phyloP scores from a whole-genome alignment of 1,139 yeast species.

The Hanseniaspora gamundiae region DNA sequence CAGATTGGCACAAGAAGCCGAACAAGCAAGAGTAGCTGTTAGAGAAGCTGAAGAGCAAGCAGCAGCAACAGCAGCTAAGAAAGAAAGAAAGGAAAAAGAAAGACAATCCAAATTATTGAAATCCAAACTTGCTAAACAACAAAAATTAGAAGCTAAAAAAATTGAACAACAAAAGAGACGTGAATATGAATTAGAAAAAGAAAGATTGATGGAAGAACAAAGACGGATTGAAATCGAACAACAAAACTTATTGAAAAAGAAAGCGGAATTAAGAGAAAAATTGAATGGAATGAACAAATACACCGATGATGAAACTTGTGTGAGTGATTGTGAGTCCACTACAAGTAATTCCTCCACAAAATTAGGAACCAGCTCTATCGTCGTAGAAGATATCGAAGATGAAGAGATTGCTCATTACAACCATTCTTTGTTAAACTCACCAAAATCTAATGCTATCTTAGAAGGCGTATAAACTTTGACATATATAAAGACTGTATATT shows the following conservation, averaged over 20 bases:
- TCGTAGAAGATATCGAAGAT: conserved; percentile 8
- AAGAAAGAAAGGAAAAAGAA: neutral
- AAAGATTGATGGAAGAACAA: conserved; percentile 4
- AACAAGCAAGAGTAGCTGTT: neutral
- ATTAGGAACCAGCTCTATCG: conserved; percentile 4
- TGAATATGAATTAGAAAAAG: conserved; percentile 5
- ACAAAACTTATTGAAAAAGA: conserved; percentile 2
- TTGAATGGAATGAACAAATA: conserved; percentile 2
- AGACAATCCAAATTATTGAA: neutral
- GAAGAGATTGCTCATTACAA: conserved; percentile 6
- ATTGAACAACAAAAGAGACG: neutral
- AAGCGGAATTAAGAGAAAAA: conserved; percentile 2
- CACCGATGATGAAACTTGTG: conserved; percentile 4
- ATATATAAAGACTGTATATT: too few species aligned
- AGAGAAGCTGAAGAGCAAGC: neutral
- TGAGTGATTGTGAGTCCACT: conserved; percentile 3
- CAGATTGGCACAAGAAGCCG: neutral
- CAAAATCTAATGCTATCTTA: conserved; percentile 6
- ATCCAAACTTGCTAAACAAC: conserved; percentile 3
- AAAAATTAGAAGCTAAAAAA: conserved; percentile 5
- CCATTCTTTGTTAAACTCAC: conserved; percentile 4
- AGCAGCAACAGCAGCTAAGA: neutral
- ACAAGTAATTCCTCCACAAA: neutral
- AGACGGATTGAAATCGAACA: conserved; percentile 6
- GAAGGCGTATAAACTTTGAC: conserved; percentile 4